These are phyloP conservation scores for Zalaria sp. DNA, from an alignment of 2,329 filamentous ascomycete genomes.

Conservation along the genomic window DNA sequence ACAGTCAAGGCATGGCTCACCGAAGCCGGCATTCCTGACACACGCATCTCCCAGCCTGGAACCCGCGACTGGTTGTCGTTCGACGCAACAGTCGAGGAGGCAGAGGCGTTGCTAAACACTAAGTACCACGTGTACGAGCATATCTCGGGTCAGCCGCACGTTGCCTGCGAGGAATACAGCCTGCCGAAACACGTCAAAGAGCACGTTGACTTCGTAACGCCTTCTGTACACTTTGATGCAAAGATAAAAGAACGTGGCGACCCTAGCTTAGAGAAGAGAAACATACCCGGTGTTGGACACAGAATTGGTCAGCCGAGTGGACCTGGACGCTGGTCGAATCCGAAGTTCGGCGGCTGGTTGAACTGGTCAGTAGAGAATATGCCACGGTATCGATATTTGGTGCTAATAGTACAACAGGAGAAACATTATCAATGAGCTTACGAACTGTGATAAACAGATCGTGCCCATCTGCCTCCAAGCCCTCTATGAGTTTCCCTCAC, in stretches of 20 bases:
- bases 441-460: constrained; percentile 38
- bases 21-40: constrained; percentile 33
- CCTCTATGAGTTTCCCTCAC: constrained; percentile 20
- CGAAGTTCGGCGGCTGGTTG: constrained; percentile 14
- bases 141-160: constrained; percentile 18
- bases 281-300: constrained; percentile 9
- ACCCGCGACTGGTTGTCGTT: constrained; percentile 42
- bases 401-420: constrained; percentile 6
- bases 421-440: constrained; percentile 17
- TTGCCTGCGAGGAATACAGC: constrained; percentile 25
- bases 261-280: constrained; percentile 10
- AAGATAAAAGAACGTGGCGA: constrained; percentile 13
- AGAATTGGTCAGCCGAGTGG: constrained; percentile 13
- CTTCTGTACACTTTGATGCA: constrained; percentile 26
- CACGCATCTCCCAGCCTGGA: constrained; percentile 35
- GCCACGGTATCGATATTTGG: background rate
- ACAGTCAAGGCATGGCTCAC: constrained; percentile 41
- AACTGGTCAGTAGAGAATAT: background rate
- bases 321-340: constrained; percentile 11
- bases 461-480: constrained; percentile 38
- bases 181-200: constrained; percentile 14
- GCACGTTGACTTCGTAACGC: constrained; percentile 23
- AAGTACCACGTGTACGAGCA: constrained; percentile 39
- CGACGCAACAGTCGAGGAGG: constrained; percentile 38
- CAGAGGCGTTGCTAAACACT: constrained; percentile 38